Percentiles rank a stretch among this genome's conserved stretches.
Evolutionary conservation across 805 yeast species (phyloP).

Genomic region (Lipomyces yamadae): DNA sequence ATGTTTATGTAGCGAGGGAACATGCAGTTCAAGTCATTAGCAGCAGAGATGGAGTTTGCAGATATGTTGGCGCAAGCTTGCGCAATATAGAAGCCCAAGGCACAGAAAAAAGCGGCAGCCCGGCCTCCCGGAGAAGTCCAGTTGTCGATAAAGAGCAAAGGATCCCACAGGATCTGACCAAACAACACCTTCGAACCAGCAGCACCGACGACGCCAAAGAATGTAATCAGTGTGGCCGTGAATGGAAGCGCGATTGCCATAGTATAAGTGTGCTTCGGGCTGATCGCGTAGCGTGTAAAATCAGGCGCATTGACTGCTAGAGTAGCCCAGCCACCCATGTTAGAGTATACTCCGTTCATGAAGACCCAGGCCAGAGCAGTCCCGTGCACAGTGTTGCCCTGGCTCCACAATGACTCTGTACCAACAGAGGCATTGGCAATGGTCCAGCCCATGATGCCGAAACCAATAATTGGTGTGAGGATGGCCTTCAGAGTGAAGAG

Average conservation of each 20-base stretch:
- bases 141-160: constrained; percentile 50
- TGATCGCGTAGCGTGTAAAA: constrained; percentile 53
- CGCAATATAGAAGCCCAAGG: constrained; percentile 72
- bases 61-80: constrained; percentile 80
- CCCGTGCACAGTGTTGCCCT: constrained; percentile 58
- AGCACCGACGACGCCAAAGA: constrained; percentile 39
- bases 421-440: constrained; percentile 76
- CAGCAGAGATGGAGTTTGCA: constrained; percentile 57
- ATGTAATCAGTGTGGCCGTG: constrained; percentile 44
- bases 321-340: constrained; percentile 43
- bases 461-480: constrained; percentile 36
- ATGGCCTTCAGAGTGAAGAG: constrained; percentile 36
- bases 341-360: constrained; percentile 56
- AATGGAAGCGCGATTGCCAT: constrained; percentile 52
- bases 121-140: constrained; percentile 58
- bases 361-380: constrained; percentile 81
- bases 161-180: constrained; percentile 56
- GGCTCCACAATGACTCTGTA: constrained; percentile 54
- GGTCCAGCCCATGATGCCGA: constrained; percentile 44
- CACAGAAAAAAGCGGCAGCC: constrained; percentile 78
- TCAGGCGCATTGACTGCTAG: constrained; percentile 57
- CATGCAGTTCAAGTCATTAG: constrained; percentile 55
- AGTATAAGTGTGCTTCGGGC: constrained; percentile 54
- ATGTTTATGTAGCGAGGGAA: constrained; percentile 59
- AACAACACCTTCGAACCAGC: constrained; percentile 45